Conservation (phyloP, 1,284 basidiomycete species). For the Leccinum subspadiceum region DNA sequence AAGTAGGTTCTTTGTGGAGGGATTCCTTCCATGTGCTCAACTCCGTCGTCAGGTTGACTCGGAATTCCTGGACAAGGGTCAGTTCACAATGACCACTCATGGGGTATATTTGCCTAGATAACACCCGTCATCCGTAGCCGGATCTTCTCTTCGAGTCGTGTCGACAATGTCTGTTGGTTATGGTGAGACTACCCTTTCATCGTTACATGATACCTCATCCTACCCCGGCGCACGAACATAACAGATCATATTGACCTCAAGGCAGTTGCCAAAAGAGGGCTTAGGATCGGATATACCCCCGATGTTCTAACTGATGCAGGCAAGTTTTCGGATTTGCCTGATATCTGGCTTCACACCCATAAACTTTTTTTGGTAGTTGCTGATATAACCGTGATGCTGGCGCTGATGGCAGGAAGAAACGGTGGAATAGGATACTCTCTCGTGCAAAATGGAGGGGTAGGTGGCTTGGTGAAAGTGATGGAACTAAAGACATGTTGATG, state of each 20-base stretch:
- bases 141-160: slow-evolving; percentile 70
- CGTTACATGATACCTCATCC: background rate
- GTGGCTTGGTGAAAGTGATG: slow-evolving; percentile 15
- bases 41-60: slow-evolving; percentile 54
- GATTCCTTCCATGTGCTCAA: background rate
- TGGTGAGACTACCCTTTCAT: slow-evolving; percentile 46
- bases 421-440: slow-evolving; percentile 62
- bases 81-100: background rate
- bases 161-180: slow-evolving; percentile 92
- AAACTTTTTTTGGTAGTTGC: slow-evolving; percentile 56
- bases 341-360: background rate
- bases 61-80: slow-evolving; percentile 71
- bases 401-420: slow-evolving; percentile 86
- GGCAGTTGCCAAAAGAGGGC: slow-evolving; percentile 59
- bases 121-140: slow-evolving; percentile 45
- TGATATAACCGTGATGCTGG: slow-evolving; percentile 84
- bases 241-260: slow-evolving; percentile 80
- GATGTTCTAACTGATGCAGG: slow-evolving; percentile 88
- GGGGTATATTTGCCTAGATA: background rate
- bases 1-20: slow-evolving; percentile 38
- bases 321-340: slow-evolving; percentile 25
- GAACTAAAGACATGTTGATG: background rate
- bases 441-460: slow-evolving; percentile 67
- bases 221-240: background rate
- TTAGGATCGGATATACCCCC: slow-evolving; percentile 89